Conservation (phyloP, 495 filamentous ascomycete species). For the Penicillium herquei region DNA sequence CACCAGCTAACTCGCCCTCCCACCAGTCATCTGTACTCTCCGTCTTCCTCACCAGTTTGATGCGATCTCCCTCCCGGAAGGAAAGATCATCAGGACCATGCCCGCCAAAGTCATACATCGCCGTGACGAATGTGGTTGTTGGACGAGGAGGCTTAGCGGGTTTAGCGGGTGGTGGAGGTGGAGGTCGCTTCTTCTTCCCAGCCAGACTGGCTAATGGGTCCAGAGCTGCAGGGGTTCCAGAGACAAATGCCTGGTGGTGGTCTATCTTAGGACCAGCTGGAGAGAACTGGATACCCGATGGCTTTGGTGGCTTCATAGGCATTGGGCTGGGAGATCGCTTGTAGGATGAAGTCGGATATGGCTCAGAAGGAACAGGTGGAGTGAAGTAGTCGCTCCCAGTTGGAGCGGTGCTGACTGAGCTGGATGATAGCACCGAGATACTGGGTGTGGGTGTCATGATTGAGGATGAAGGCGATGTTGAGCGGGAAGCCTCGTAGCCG, state of each 20-base stretch:
- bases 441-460: constrained; percentile 12
- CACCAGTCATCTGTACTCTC: constrained; percentile 92
- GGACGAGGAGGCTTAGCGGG: constrained; percentile 1
- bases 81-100: constrained; percentile 71
- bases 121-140: constrained; percentile 63
- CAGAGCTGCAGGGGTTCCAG: constrained; percentile 16
- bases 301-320: constrained; percentile 17
- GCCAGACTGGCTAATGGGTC: constrained; percentile 26
- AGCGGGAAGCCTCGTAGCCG: constrained; percentile 7
- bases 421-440: constrained; percentile 9
- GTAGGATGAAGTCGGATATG: not conserved
- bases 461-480: constrained; percentile 19
- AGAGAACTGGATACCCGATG: constrained; percentile 22
- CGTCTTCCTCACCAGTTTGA: constrained; percentile 81
- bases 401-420: constrained; percentile 27
- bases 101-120: constrained; percentile 76
- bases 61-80: constrained; percentile 82
- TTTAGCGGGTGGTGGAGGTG: constrained; percentile 60
- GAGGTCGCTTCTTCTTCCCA: constrained; percentile 58
- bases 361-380: constrained; percentile 4
- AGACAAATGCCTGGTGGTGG: constrained; percentile 37
- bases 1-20: constrained; percentile 79
- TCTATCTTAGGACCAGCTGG: constrained; percentile 39
- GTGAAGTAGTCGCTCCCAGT: constrained; percentile 18
- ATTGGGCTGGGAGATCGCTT: constrained; percentile 1